Evolutionary conservation across 2,329 filamentous ascomycete species (phyloP), one percentile per base, ranked within the genome.

Genomic region (Beauveria sp.): DNA sequence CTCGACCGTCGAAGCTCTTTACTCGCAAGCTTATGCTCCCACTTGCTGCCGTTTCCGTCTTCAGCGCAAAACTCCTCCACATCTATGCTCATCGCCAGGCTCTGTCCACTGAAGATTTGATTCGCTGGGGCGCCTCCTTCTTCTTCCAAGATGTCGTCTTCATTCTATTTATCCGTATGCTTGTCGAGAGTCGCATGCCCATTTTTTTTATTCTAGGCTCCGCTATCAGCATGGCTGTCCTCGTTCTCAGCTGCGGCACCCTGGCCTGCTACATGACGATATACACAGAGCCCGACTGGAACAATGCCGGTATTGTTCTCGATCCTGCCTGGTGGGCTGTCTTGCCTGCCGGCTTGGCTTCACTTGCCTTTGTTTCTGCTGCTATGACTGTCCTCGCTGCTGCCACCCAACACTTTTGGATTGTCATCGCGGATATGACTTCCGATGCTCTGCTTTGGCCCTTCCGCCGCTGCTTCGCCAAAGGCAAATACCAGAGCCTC

Each of bases 241-340:
- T 88, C 67, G 68, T 87, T 18, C 75, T 80, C 43, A 76, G 53
- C 60, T 62, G 60, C 60, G 54, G 53, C 40, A 62, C 53, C 53
- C 40, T 62, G 8, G 60, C 60, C 30, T 62, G 60, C 12, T 62
- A 58, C 30, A 62, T 62, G 60, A 62, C 54, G 10, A 62, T 62
- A 47, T 45, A 58, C 16, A 62, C 60, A 22, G 60, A 62, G 30
- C 60, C 60, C 3, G 60, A 62, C 42, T 62, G 60, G 60, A 57
- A 58, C 22, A 62, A 62, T 30, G 60, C 60, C 9, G 54, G 38
- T 22, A 62, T 62, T 30, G 60, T 58, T 16, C 60, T 62, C 40
- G 60, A 62, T 24, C 60, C 60, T 28, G 60, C 60, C 20, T 62
- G 60, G 60, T 62, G 60, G 60, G 53, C 60, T 9, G 60, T 62